Evolutionary conservation across 352 stramenopile species (phyloP), one percentile per base, ranked within the genome.

Genomic region (Phytopythium delawarense): DNA sequence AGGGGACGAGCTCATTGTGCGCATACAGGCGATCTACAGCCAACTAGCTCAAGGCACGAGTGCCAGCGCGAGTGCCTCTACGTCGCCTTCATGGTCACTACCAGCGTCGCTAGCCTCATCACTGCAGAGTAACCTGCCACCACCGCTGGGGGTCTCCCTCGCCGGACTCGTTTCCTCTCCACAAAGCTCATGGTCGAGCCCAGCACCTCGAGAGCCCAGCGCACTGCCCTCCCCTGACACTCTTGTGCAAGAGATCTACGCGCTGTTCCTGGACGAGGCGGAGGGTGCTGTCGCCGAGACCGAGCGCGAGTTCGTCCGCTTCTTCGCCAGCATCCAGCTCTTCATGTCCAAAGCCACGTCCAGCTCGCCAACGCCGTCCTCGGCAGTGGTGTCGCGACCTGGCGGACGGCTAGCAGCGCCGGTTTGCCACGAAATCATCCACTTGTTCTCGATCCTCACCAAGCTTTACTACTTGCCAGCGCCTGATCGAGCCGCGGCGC

Each of bases 291-390:
- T 79, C 48, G 23, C 48, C 20, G 11, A 18, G 1, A 66, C 64
- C 28, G 75, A 84, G 57, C 54, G 61, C 11, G 62, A 72, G 58
- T 80, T 79, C 21, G 60, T 79, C 39, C 64, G 64, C 0, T 72
- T 84, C 37, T 67, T 81, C 25, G 62, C 75, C 20, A 81, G 72
- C 55, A 62, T 81, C 28, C 75, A 84, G 62, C 62, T 79, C n/a
- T 44, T 62, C 2, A 64, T 67, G 44, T 71, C 69, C 13, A 50
- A 39, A 4, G 25, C 21, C 21, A 3, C 11, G n/a, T 51, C 45
- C 21, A 32, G 45, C 45, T 39, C 5, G 25, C 23, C 40, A 4
- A 28, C 57, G 6, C 25, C 55, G 16, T 20, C 57, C 48, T 49
- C 54, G 2, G n/a, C 52, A 2, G 18, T 25, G 25, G 44, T 32